These are phyloP conservation scores for Cladosporium cucumerinum DNA, from an alignment of 2,329 filamentous ascomycete genomes.

Conservation along the genomic window DNA sequence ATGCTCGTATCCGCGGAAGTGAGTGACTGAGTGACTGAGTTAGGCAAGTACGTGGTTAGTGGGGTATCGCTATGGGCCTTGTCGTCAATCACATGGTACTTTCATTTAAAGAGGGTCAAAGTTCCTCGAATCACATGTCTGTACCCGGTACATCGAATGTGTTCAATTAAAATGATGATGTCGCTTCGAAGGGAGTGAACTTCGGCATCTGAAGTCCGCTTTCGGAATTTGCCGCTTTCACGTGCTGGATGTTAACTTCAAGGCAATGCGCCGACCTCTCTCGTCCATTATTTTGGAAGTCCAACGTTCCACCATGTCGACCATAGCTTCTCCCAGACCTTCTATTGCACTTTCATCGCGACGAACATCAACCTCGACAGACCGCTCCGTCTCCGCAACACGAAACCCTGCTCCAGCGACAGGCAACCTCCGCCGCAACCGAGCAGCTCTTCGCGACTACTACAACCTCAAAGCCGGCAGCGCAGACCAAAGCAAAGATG, in stretches of 20 bases:
- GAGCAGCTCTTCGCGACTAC: slow-evolving; percentile 86
- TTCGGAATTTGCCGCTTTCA: slow-evolving; percentile 12
- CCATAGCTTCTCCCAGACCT: slow-evolving; percentile 57
- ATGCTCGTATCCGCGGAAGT: neutral
- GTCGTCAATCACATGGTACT: neutral
- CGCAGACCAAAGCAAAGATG: slow-evolving; percentile 22
- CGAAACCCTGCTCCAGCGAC: slow-evolving; percentile 26
- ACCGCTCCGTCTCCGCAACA: slow-evolving; percentile 40
- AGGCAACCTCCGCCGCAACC: slow-evolving; percentile 61
- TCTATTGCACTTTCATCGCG: slow-evolving; percentile 65
- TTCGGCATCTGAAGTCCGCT: slow-evolving; percentile 2
- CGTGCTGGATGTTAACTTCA: neutral
- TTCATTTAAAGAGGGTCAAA: too few relatives aligned
- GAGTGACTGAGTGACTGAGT: too few relatives aligned
- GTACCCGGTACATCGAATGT: too few relatives aligned
- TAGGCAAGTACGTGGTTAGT: neutral
- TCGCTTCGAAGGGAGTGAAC: neutral
- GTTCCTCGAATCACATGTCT: neutral
- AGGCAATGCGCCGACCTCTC: neutral
- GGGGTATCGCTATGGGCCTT: too few relatives aligned
- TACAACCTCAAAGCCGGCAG: slow-evolving; percentile 68
- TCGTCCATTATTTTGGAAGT: neutral
- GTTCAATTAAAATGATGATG: neutral
- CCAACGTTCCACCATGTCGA: slow-evolving; percentile 48
- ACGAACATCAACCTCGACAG: slow-evolving; percentile 62